Conservation (phyloP, 2,329 filamentous ascomycete genomes). For the Pseudogymnoascus sp. region DNA sequence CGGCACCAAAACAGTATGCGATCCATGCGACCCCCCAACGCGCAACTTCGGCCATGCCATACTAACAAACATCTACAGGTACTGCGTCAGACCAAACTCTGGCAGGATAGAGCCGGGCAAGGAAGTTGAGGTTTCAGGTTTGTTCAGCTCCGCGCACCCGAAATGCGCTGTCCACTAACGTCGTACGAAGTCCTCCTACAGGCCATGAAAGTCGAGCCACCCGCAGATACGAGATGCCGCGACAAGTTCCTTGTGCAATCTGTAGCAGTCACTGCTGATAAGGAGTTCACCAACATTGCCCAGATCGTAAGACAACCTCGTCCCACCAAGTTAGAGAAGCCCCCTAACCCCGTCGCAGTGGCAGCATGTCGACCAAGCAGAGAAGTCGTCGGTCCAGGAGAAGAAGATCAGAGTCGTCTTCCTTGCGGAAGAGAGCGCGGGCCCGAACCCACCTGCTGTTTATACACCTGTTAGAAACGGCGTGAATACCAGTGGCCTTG, state of each 20-base stretch:
- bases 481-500: conserved; percentile 19
- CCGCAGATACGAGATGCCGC: conserved; percentile 78
- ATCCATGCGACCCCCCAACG: conserved; percentile 16
- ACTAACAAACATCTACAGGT: conserved; percentile 49
- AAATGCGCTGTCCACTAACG: conserved; percentile 21
- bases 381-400: conserved; percentile 76
- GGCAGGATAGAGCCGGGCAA: conserved; percentile 87
- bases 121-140: conserved; percentile 89
- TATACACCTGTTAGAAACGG: conserved; percentile 25
- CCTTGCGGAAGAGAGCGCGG: conserved; percentile 53
- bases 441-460: conserved; percentile 8
- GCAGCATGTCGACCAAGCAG: conserved; percentile 61
- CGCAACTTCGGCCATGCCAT: conserved; percentile 15
- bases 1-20: conserved; percentile 92
- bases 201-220: conserved; percentile 93
- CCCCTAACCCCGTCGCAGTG: conserved; percentile 38
- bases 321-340: not conserved
- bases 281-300: conserved; percentile 73
- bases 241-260: conserved; percentile 98
- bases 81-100: conserved; percentile 95
- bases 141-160: conserved; percentile 23
- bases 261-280: conserved; percentile 72
- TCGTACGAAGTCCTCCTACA: conserved; percentile 71
- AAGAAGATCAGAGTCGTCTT: conserved; percentile 93
- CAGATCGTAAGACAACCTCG: conserved; percentile 59